Base-by-base conservation (phyloP, 2,329 filamentous ascomycete genomes). In the Cladosporium sp. region DNA sequence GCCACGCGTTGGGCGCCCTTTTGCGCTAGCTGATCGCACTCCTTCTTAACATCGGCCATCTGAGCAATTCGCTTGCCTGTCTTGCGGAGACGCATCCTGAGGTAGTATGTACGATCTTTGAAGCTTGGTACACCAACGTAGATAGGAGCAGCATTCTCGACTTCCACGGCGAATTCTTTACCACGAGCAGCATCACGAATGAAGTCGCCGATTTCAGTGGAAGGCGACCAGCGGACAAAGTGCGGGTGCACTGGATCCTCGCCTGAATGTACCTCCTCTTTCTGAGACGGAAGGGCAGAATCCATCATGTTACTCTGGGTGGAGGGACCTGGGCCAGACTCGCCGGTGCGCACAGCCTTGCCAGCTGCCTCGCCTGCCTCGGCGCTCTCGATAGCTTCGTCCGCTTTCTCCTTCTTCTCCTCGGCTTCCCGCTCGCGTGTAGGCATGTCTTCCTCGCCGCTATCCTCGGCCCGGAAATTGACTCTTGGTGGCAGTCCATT, bases 151-250 rank as follows among this genome's bases (percentile, higher is more conserved):
- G 80, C 79, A 0, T 90, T 90, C 70, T 95, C 88, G 59, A 97
- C 90, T 55, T 88, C 84, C 43, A 97, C 86, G 3, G 88, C 85
- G 69, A 97, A 96, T 69, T 96, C 90, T 57, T 89, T 85, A 0
- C 89, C 90, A 3, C 90, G 81, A 0, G 92, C 90, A 0, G 92
- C 92, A 70, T 97, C 92, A 8, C 91, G 86, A 64, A 97, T 94
- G 69, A 97, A 97, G 75, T 96, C 92, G 9, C 92, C 92, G 34
- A 97, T 88, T 71, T 97, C 92, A 1, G 92, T 96, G 30, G 87
- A 90, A 42, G 86, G 85, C 45, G 88, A 92, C 92, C 92, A 97
- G 30, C 91, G 86, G 2, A 96, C 90, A 77, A 93, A 94, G 56
- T 84, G 83, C 59, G 81, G 77, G 25, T 82, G 76, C 38, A 82